phyloP scores from a whole-genome alignment of 1,284 basidiomycete species.

The Peniophora sp. region DNA sequence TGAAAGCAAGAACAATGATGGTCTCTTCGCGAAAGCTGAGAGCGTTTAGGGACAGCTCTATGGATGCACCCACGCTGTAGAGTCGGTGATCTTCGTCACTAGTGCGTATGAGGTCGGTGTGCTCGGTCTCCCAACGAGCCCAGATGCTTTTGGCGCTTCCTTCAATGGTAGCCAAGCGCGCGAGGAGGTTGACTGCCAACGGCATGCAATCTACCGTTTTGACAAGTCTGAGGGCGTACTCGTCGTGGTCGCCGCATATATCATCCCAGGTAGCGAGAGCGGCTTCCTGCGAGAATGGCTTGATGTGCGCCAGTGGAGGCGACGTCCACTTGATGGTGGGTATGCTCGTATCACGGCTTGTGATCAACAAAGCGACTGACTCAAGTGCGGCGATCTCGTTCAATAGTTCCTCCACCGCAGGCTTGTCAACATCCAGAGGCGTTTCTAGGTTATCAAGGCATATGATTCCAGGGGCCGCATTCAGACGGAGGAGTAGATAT shows the following conservation, averaged over 20 bases:
- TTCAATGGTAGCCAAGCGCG: background rate
- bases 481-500: slow-evolving; percentile 7
- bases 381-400: background rate
- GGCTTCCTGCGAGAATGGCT: background rate
- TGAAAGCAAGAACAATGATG: background rate
- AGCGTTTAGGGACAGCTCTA: background rate
- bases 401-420: background rate
- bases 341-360: background rate
- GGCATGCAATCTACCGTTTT: slow-evolving; percentile 1
- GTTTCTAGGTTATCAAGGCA: slow-evolving; percentile 27
- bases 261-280: background rate
- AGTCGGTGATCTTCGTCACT: background rate
- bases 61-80: background rate
- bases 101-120: background rate
- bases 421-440: slow-evolving; percentile 13
- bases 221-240: background rate
- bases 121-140: background rate
- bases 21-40: background rate
- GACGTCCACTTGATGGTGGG: slow-evolving; percentile 1
- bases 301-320: background rate
- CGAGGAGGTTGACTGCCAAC: background rate
- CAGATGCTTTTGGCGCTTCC: background rate
- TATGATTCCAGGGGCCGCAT: slow-evolving; percentile 13
- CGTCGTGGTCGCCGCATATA: background rate
- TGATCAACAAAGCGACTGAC: background rate